phyloP scores from a whole-genome alignment of 345 rosid genomes.

The Linum usitatissimum region DNA sequence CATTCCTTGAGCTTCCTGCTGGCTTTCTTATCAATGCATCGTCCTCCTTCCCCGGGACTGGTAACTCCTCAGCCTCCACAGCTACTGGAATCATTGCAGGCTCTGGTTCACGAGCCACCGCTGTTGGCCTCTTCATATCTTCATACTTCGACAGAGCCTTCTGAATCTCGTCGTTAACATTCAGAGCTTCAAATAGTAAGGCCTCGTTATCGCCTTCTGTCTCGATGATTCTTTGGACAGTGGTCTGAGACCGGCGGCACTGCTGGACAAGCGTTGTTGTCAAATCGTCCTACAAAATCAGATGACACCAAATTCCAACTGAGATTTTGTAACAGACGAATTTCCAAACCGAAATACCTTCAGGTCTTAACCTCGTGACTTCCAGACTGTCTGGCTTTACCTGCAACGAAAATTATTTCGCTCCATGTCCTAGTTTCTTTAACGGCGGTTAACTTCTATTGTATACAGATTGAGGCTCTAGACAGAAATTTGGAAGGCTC shows the following conservation, averaged over 20 bases:
- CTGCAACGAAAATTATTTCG: too few relatives aligned
- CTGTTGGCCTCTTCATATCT: constrained; percentile 49
- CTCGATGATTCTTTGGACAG: constrained; percentile 69
- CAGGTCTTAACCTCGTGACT: too few relatives aligned
- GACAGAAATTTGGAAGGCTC: too few relatives aligned
- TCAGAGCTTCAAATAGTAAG: constrained; percentile 79
- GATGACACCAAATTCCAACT: not conserved
- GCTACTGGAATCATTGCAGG: constrained; percentile 86
- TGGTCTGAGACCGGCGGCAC: constrained; percentile 51
- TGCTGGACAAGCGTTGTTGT: constrained; percentile 61
- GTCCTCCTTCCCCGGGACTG: constrained; percentile 41
- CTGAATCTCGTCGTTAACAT: constrained; percentile 81
- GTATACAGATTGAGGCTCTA: too few relatives aligned
- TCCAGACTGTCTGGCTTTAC: too few relatives aligned
- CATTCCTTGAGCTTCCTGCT: constrained; percentile 39
- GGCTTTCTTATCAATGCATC: constrained; percentile 70
- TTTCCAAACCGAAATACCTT: not conserved
- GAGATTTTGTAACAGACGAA: not conserved
- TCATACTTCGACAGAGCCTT: constrained; percentile 63
- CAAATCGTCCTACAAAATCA: constrained; percentile 62
- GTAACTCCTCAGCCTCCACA: constrained; percentile 74
- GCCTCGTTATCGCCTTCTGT: constrained; percentile 77
- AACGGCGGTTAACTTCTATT: too few relatives aligned
- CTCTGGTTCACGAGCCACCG: constrained; percentile 37
- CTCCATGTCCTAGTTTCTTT: too few relatives aligned